These are phyloP conservation scores for Chondrus crispus DNA, from an alignment of 23 red algal species.

Conservation along the genomic window DNA sequence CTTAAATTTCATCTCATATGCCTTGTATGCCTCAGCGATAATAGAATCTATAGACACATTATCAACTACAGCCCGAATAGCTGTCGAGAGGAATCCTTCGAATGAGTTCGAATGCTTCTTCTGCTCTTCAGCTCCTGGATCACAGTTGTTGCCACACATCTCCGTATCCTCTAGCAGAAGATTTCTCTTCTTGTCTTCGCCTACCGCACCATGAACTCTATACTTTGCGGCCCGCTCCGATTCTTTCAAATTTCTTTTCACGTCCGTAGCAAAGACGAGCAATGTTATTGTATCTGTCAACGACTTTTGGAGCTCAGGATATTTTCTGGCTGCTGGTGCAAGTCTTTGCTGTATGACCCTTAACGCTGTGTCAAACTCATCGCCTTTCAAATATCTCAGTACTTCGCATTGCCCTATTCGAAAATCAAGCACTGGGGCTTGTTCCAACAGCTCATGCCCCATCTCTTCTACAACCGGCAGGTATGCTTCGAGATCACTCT, in stretches of 20 bases:
- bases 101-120: not conserved
- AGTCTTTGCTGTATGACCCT: not conserved
- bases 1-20: not conserved
- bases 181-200: not conserved
- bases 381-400: not conserved
- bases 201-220: not conserved
- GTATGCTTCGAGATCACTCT: not conserved
- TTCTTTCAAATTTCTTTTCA: not conserved
- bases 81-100: not conserved
- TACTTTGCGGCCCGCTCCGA: not conserved
- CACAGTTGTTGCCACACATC: not conserved
- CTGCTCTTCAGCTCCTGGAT: not conserved
- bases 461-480: not conserved
- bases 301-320: not conserved
- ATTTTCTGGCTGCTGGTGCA: not conserved
- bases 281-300: constrained; percentile 28
- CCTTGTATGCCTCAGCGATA: not conserved
- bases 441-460: not conserved
- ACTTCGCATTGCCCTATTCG: constrained; percentile 27
- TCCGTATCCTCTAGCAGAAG: not conserved
- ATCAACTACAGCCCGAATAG: not conserved
- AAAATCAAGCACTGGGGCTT: constrained; percentile 16
- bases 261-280: not conserved
- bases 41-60: constrained; percentile 27
- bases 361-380: constrained; percentile 5